A percentile compares a stretch with the other conserved stretches of the same genome.
phyloP scores from a whole-genome alignment of 345 rosid species.

The Arabidopsis thaliana region DNA sequence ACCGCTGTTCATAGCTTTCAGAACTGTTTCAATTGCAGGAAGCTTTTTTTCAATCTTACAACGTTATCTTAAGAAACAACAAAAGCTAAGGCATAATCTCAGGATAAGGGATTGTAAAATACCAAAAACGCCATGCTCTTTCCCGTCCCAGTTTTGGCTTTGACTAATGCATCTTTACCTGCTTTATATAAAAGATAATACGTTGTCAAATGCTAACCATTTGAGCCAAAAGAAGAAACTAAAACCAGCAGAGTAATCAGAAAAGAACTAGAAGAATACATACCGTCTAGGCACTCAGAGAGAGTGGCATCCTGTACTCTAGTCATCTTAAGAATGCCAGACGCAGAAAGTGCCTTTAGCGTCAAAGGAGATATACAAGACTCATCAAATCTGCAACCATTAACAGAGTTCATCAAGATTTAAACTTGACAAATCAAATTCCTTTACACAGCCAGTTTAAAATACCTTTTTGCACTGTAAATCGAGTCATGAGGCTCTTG shows the following conservation, averaged over 20 bases:
- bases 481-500: constrained; percentile 53
- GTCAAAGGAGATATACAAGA: constrained; percentile 82
- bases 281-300: constrained; percentile 77
- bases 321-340: constrained; percentile 90
- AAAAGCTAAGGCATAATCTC: constrained; percentile 23
- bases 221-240: background rate
- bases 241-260: constrained; percentile 2
- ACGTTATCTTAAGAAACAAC: constrained; percentile 44
- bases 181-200: constrained; percentile 42
- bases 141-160: constrained; percentile 94
- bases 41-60: constrained; percentile 75
- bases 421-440: background rate
- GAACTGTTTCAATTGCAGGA: constrained; percentile 99
- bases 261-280: constrained; percentile 19
- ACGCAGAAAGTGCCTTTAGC: constrained; percentile 69
- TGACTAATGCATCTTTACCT: constrained; percentile 92
- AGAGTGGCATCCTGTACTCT: constrained; percentile 86
- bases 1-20: constrained; percentile 59
- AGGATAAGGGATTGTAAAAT: constrained; percentile 39
- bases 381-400: constrained; percentile 71
- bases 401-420: background rate
- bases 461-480: constrained; percentile 67
- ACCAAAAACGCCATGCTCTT: constrained; percentile 94
- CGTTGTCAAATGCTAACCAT: constrained; percentile 22
- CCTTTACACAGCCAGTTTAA: background rate